Conservation (phyloP, 495 filamentous ascomycete genomes). For the Aspergillus conjunctus region DNA sequence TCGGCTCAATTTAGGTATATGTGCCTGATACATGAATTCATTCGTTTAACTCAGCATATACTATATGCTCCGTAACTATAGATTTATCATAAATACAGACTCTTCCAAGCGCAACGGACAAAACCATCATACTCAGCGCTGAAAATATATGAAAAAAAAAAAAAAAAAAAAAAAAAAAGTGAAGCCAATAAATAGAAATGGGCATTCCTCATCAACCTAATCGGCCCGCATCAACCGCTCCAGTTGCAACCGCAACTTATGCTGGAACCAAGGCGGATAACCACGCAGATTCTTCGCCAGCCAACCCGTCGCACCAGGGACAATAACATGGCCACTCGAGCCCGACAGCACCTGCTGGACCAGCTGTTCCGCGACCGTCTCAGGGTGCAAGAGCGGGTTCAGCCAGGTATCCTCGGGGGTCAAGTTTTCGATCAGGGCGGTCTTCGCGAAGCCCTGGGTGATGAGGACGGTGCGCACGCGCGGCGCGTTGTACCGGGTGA, state of each 20-base stretch:
- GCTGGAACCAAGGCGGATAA: slow-evolving; percentile 50
- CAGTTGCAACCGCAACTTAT: slow-evolving; percentile 31
- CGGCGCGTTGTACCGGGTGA: slow-evolving; percentile 61
- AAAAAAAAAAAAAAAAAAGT: not conserved
- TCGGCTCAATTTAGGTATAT: no score
- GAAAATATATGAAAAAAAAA: not conserved
- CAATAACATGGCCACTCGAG: slow-evolving; percentile 21
- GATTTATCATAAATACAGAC: not conserved
- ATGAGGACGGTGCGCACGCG: slow-evolving; percentile 66
- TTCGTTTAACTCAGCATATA: no score
- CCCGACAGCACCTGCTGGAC: slow-evolving; percentile 59
- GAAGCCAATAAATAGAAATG: not conserved
- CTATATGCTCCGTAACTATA: no score
- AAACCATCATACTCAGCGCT: no score
- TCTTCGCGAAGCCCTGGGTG: slow-evolving; percentile 65
- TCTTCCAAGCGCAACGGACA: no score
- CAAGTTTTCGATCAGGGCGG: slow-evolving; percentile 59
- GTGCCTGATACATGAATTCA: no score
- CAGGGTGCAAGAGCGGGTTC: slow-evolving; percentile 57
- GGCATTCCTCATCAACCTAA: not conserved
- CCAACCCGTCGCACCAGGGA: slow-evolving; percentile 30
- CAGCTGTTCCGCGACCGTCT: slow-evolving; percentile 67
- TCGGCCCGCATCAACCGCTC: slow-evolving; percentile 37
- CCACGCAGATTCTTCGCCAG: slow-evolving; percentile 36
- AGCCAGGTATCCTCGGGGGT: slow-evolving; percentile 58